These are phyloP conservation scores for Knoxdaviesia proteae DNA, from an alignment of 2,329 filamentous ascomycete genomes.

Conservation along the genomic window DNA sequence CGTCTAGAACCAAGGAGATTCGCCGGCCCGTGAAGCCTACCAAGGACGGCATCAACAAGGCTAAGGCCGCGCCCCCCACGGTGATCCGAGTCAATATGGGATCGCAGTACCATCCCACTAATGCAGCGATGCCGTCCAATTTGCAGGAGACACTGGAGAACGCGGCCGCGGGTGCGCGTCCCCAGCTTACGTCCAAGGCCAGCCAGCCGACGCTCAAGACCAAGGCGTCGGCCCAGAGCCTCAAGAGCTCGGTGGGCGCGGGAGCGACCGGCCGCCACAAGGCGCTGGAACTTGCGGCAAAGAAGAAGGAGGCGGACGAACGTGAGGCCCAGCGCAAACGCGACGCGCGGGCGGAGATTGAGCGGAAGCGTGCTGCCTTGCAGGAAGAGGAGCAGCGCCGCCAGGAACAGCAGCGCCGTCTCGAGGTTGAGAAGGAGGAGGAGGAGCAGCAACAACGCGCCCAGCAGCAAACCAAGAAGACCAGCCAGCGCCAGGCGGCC, in stretches of 20 bases:
- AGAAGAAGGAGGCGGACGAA: conserved; percentile 72
- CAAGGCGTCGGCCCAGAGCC: conserved; percentile 32
- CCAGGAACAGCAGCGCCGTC: conserved; percentile 35
- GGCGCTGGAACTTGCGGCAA: conserved; percentile 53
- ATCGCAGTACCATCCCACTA: conserved; percentile 39
- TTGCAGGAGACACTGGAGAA: conserved; percentile 31
- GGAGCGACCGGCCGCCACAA: conserved; percentile 47
- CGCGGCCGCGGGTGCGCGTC: conserved; percentile 12
- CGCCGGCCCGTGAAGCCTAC: conserved; percentile 41
- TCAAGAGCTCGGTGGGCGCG: conserved; percentile 35
- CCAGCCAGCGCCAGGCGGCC: conserved; percentile 38
- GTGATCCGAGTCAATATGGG: conserved; percentile 51
- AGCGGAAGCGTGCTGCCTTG: conserved; percentile 48
- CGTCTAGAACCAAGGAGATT: conserved; percentile 28
- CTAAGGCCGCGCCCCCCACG: conserved; percentile 43
- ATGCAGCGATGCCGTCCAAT: conserved; percentile 33
- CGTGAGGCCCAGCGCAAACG: conserved; percentile 58
- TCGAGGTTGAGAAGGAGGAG: conserved; percentile 40
- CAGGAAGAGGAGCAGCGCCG: conserved; percentile 41
- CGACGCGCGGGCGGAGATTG: conserved; percentile 62
- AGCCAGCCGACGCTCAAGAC: conserved; percentile 45
- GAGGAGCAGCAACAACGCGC: conserved; percentile 32
- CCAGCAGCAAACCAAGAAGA: conserved; percentile 44
- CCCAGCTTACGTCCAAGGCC: conserved; percentile 37
- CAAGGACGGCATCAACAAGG: conserved; percentile 35